A percentile compares a stretch with the other conserved stretches of the same genome.
Conservation (phyloP, 306 rosid species). For the Fragaria iinumae region DNA sequence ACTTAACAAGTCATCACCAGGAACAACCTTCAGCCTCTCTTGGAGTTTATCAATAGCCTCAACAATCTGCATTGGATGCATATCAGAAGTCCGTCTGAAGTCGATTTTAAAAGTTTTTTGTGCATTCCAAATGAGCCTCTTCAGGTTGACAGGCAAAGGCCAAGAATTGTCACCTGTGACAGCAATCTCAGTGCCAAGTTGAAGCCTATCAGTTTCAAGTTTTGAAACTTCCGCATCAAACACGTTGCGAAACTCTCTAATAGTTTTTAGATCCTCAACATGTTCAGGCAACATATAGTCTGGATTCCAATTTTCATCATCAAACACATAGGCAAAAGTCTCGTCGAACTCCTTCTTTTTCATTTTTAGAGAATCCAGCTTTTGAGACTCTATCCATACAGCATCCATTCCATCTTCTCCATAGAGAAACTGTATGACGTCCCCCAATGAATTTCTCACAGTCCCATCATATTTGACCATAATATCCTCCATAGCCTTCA, state of each 20-base stretch:
- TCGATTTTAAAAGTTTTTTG: constrained; percentile 93
- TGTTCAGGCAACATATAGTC: constrained; percentile 89
- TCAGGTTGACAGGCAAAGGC: constrained; percentile 94
- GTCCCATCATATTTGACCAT: constrained; percentile 99
- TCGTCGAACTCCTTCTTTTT: constrained; percentile 78
- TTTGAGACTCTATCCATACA: constrained; percentile 95
- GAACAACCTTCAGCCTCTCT: constrained; percentile 91
- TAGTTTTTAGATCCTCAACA: constrained; percentile 87
- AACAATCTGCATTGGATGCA: constrained; percentile 97
- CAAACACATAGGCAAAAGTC: constrained; percentile 77
- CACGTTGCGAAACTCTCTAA: constrained; percentile 86
- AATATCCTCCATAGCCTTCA: constrained; percentile 98
- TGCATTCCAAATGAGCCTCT: constrained; percentile 98
- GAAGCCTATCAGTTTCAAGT: constrained; percentile 78
- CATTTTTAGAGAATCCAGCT: constrained; percentile 93
- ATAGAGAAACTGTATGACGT: constrained; percentile 90
- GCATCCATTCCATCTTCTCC: constrained; percentile 99
- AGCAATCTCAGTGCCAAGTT: constrained; percentile 84
- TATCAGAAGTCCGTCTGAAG: constrained; percentile 87
- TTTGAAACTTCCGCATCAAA: constrained; percentile 89
- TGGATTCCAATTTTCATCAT: constrained; percentile 92
- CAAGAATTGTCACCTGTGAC: constrained; percentile 81
- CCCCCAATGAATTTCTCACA: constrained; percentile 95
- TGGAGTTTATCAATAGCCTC: constrained; percentile 98
- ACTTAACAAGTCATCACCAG: constrained; percentile 90